Evolutionary conservation across 2,329 filamentous ascomycete genomes (phyloP).

Genomic region (Alternaria novae-zelandiae): DNA sequence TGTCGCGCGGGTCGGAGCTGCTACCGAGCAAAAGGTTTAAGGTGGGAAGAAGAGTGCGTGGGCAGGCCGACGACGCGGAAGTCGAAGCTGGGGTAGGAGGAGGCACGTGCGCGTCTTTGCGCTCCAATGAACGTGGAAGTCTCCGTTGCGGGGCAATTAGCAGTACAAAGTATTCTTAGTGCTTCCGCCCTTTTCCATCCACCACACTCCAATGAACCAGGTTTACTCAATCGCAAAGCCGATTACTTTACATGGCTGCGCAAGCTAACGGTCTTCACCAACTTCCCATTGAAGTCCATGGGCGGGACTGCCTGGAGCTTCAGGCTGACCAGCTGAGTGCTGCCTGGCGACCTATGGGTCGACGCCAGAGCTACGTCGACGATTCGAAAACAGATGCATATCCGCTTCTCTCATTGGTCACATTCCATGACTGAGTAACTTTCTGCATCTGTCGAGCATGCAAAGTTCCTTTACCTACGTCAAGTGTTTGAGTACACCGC

Average conservation of each 20-base stretch:
- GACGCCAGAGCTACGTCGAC: conserved; percentile 6
- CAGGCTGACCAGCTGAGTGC: conserved; percentile 37
- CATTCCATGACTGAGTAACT: conserved; percentile 9
- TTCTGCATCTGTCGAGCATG: conserved; percentile 6
- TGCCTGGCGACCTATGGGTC: conserved; percentile 15
- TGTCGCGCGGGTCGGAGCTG: conserved; percentile 13
- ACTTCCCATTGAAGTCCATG: conserved; percentile 5
- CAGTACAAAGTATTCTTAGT: background rate
- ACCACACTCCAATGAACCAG: background rate
- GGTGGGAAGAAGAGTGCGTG: background rate
- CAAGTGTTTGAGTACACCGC: conserved; percentile 10
- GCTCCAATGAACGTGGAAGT: background rate
- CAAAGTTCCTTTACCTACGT: conserved; percentile 1
- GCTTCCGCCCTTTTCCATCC: conserved; percentile 1
- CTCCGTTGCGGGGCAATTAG: background rate
- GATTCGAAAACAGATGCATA: background rate
- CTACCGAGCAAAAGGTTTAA: background rate
- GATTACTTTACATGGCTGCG: background rate
- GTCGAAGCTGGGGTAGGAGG: background rate
- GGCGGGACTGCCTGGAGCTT: conserved; percentile 7
- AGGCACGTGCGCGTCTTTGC: background rate
- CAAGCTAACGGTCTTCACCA: background rate
- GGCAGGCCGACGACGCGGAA: background rate
- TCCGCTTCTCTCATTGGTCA: conserved; percentile 1
- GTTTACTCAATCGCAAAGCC: background rate